phyloP scores from a whole-genome alignment of 768 basidiomycete genomes.

The Amanita phalloides region DNA sequence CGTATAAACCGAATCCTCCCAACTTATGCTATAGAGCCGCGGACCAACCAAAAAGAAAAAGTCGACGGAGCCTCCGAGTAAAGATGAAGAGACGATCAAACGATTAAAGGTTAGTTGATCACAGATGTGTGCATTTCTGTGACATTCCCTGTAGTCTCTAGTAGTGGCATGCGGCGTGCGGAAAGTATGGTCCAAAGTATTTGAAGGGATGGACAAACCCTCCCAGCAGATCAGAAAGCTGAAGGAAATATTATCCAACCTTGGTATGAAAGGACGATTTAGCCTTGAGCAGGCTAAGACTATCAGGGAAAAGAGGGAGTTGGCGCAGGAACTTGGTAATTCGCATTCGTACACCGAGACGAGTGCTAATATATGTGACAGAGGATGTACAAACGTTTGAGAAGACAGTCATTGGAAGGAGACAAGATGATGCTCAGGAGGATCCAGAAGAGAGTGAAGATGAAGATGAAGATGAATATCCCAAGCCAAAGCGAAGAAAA shows the following conservation, averaged over 20 bases:
- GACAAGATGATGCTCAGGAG: conserved; percentile 13
- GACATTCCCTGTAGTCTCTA: conserved; percentile 33
- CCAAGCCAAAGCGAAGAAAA: conserved; percentile 24
- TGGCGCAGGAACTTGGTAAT: conserved; percentile 71
- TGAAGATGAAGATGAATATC: conserved; percentile 14
- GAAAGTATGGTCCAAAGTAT: conserved; percentile 68
- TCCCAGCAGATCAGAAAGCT: conserved; percentile 57
- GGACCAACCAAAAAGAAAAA: conserved; percentile 20
- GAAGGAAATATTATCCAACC: conserved; percentile 49
- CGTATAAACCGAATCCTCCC: not conserved
- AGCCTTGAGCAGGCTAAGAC: conserved; percentile 74
- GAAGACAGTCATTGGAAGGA: conserved; percentile 29
- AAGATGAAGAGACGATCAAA: conserved; percentile 69
- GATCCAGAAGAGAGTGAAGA: conserved; percentile 20
- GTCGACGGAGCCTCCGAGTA: conserved; percentile 25
- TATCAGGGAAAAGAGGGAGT: conserved; percentile 63
- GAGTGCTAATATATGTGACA: conserved; percentile 15
- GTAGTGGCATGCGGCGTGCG: conserved; percentile 70
- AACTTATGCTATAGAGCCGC: conserved; percentile 11
- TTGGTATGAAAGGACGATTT: conserved; percentile 74
- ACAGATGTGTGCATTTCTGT: not conserved
- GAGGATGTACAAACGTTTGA: conserved; percentile 74
- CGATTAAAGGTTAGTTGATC: conserved; percentile 47
- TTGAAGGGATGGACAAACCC: conserved; percentile 44
- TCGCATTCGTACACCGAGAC: conserved; percentile 5